A percentile compares a stretch with the other conserved stretches of the same genome.
These are phyloP conservation scores for Cystoisospora suis DNA, from an alignment of 169 alveolate genomes.

Conservation along the genomic window DNA sequence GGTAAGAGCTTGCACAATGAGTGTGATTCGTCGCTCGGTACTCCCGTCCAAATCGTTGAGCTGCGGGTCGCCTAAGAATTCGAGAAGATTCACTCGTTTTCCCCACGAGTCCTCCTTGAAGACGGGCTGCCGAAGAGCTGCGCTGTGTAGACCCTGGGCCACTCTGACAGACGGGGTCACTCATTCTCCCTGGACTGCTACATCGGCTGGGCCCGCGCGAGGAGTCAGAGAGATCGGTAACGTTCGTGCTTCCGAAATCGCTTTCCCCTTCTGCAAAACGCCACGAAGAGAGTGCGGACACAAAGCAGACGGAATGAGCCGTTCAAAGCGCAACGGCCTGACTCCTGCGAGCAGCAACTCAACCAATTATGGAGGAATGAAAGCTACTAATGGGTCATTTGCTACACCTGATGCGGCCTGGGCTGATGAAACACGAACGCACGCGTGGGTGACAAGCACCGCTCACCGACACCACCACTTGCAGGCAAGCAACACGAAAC, in stretches of 20 bases:
- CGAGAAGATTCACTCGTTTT: background rate
- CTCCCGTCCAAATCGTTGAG: no score
- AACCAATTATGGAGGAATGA: background rate
- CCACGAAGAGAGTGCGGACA: background rate
- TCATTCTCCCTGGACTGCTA: background rate
- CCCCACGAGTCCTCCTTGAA: background rate
- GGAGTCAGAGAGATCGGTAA: slow-evolving; percentile 4
- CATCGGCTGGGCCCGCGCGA: background rate
- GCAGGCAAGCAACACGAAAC: no score
- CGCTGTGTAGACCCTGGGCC: background rate
- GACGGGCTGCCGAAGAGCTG: background rate
- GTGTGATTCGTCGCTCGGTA: no score
- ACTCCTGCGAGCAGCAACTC: background rate
- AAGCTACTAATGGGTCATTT: background rate
- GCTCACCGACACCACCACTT: no score
- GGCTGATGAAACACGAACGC: background rate
- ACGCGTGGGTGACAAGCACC: no score
- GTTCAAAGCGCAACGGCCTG: background rate
- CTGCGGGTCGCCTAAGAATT: no score
- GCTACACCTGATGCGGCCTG: background rate
- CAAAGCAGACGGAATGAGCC: background rate
- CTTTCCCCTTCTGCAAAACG: background rate
- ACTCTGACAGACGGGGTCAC: background rate
- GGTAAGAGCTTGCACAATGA: no score
- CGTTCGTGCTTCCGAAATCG: slow-evolving; percentile 22